A percentile compares a stretch with the other conserved stretches of the same genome.
Evolutionary conservation across 2,329 filamentous ascomycete genomes (phyloP).

Genomic region (Claviceps humidiphila): DNA sequence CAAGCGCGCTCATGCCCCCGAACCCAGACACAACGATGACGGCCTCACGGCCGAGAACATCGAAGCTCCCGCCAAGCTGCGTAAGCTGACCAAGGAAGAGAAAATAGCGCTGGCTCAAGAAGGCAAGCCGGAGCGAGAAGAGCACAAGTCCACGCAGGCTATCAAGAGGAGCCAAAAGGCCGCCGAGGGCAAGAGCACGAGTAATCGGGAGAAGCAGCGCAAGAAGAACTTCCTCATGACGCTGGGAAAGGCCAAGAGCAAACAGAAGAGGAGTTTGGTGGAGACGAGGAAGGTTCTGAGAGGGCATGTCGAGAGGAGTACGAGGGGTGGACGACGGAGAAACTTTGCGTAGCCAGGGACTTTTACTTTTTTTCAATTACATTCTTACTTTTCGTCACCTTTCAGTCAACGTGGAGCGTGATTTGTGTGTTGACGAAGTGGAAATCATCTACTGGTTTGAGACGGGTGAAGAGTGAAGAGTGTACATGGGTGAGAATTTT

Average conservation of each 20-base stretch:
- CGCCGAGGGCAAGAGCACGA: slow-evolving; percentile 83
- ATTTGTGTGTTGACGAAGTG: too few relatives aligned
- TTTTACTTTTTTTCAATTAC: background rate
- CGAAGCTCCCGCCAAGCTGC: slow-evolving; percentile 68
- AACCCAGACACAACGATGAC: slow-evolving; percentile 64
- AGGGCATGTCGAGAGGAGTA: slow-evolving; percentile 70
- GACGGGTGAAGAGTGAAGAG: too few relatives aligned
- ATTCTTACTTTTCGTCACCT: too few relatives aligned
- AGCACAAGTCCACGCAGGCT: slow-evolving; percentile 78
- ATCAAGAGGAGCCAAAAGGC: slow-evolving; percentile 79
- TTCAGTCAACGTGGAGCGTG: too few relatives aligned
- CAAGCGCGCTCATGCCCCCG: slow-evolving; percentile 33
- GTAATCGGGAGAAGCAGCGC: slow-evolving; percentile 90
- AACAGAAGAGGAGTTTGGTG: slow-evolving; percentile 86
- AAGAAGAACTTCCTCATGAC: slow-evolving; percentile 99
- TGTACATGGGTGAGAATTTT: too few relatives aligned
- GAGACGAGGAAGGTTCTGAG: slow-evolving; percentile 71
- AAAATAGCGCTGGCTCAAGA: slow-evolving; percentile 71
- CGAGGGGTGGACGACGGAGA: slow-evolving; percentile 68
- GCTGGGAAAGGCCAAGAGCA: slow-evolving; percentile 84
- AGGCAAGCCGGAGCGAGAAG: slow-evolving; percentile 61
- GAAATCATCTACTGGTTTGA: too few relatives aligned
- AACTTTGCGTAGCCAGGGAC: slow-evolving; percentile 33
- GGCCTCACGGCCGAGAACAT: slow-evolving; percentile 84
- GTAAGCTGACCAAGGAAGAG: slow-evolving; percentile 83